phyloP scores from a whole-genome alignment of 2,329 filamentous ascomycete genomes.

The Macrophomina tecta region DNA sequence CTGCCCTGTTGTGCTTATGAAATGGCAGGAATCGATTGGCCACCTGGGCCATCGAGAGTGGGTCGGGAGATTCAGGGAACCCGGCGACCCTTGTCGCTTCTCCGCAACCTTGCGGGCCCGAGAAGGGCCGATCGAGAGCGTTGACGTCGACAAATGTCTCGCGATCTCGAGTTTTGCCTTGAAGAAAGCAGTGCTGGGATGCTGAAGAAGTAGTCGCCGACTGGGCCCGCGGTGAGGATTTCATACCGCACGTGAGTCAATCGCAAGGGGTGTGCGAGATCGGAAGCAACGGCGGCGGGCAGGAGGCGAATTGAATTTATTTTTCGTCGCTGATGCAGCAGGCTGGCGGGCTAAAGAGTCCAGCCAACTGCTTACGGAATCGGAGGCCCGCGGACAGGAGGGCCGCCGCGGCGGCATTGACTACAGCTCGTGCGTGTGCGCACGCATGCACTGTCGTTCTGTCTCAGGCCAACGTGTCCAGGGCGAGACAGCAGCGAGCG shows the following conservation, averaged over 20 bases:
- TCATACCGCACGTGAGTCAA: neutral
- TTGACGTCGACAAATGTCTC: neutral
- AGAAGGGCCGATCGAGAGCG: neutral
- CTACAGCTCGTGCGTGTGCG: neutral
- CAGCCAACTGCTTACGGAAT: slow-evolving; percentile 9
- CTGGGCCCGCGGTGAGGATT: neutral
- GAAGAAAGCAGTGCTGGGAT: neutral
- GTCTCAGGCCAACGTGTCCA: slow-evolving; percentile 2
- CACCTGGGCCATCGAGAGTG: neutral
- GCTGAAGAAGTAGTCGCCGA: neutral
- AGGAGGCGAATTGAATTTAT: neutral
- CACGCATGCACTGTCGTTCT: neutral
- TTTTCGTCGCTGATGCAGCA: neutral
- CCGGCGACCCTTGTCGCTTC: slow-evolving; percentile 1
- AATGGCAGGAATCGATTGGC: neutral
- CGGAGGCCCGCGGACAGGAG: neutral
- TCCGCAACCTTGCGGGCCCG: neutral
- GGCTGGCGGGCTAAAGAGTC: neutral
- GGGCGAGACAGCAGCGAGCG: neutral
- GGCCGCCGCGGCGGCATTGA: neutral
- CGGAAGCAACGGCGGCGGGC: neutral
- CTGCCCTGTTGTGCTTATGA: neutral
- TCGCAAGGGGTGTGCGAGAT: neutral
- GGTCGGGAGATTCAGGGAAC: neutral
- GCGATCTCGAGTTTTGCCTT: neutral